Evolutionary conservation across 305 asterid genomes (phyloP).

Genomic region (Lippia alba): DNA sequence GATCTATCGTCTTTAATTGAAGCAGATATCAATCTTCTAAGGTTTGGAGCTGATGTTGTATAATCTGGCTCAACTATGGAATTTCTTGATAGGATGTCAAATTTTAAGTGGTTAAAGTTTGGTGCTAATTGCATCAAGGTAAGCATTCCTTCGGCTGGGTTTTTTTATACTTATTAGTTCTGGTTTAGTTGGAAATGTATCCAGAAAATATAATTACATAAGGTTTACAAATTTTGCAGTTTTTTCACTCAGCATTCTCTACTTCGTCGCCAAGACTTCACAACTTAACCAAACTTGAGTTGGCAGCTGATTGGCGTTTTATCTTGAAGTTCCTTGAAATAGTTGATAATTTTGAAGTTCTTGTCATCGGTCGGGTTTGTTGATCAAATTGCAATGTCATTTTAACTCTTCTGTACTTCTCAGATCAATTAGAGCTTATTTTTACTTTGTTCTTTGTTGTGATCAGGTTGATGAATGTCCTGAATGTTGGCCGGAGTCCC

Average conservation of each 20-base stretch:
- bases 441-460: too few species aligned
- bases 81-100: constrained; percentile 10
- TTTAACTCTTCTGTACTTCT: too few species aligned
- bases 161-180: too few species aligned
- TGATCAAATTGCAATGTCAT: not conserved
- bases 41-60: not conserved
- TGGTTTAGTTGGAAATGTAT: too few species aligned
- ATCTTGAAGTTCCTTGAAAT: constrained; percentile 16
- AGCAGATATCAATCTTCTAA: constrained; percentile 1
- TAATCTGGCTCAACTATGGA: not conserved
- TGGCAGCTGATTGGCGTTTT: constrained; percentile 17
- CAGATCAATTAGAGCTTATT: not conserved
- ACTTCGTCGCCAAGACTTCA: not conserved
- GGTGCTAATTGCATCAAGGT: not conserved
- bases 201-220: too few species aligned
- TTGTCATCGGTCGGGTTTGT: constrained; percentile 9
- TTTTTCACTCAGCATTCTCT: not conserved
- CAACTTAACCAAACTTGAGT: constrained; percentile 23
- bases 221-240: not conserved
- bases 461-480: too few species aligned
- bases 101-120: not conserved
- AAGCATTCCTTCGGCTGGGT: too few species aligned
- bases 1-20: constrained; percentile 6
- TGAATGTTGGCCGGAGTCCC: not conserved
- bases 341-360: constrained; percentile 23